A percentile compares a stretch with the other conserved stretches of the same genome.
phyloP scores from a whole-genome alignment of 2,329 filamentous ascomycete genomes.

The Alternaria gansuensis region DNA sequence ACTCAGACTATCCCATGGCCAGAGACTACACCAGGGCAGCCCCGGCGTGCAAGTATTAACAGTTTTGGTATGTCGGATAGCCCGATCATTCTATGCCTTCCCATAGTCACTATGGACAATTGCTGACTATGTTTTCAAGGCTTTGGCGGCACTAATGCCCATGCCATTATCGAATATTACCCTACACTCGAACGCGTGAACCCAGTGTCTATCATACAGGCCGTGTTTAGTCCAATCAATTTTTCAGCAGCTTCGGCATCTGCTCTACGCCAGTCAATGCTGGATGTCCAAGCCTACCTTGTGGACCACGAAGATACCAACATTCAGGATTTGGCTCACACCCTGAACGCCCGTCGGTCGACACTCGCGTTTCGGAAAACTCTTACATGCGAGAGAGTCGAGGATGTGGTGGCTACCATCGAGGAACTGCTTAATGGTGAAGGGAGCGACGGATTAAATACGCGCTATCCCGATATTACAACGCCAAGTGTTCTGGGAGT shows the following conservation, averaged over 20 bases:
- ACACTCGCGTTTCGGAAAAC: not conserved
- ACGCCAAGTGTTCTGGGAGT: conserved; percentile 5
- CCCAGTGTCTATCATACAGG: too few relatives aligned
- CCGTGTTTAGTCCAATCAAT: not conserved
- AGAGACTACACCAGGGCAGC: not conserved
- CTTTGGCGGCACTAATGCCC: conserved; percentile 41
- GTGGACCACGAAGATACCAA: not conserved
- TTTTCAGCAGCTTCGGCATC: not conserved
- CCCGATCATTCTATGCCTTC: not conserved
- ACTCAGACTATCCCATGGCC: conserved; percentile 24
- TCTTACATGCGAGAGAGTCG: not conserved
- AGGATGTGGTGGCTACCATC: not conserved
- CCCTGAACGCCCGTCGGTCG: not conserved
- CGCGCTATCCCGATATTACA: not conserved
- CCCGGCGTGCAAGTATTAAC: conserved; percentile 33
- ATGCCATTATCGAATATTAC: conserved; percentile 25
- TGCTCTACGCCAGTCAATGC: not conserved
- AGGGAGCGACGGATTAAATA: too few relatives aligned
- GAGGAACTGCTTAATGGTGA: not conserved
- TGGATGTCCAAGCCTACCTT: not conserved
- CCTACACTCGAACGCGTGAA: too few relatives aligned
- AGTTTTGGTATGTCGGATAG: conserved; percentile 24
- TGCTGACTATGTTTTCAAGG: not conserved
- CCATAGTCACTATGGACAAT: not conserved
- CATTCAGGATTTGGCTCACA: not conserved